These are phyloP conservation scores for Trichoderma pleuroti DNA, from an alignment of 2,329 filamentous ascomycete species.

Conservation along the genomic window DNA sequence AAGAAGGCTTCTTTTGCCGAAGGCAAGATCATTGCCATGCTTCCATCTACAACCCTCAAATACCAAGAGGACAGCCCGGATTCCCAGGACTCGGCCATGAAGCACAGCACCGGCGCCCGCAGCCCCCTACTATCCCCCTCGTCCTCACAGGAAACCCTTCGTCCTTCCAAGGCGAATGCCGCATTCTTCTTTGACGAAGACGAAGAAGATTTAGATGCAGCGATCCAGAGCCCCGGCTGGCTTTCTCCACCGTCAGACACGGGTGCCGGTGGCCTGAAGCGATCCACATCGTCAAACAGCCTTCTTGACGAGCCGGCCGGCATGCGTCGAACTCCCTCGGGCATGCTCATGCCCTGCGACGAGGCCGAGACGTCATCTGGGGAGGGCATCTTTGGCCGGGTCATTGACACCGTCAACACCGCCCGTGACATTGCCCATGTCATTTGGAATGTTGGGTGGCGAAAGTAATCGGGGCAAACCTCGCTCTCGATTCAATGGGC, in stretches of 20 bases:
- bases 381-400: conserved; percentile 68
- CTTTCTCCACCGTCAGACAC: conserved; percentile 27
- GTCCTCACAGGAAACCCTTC: conserved; percentile 77
- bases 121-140: conserved; percentile 63
- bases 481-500: not conserved
- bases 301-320: conserved; percentile 53
- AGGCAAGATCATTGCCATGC: conserved; percentile 81
- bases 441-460: conserved; percentile 69
- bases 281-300: conserved; percentile 47
- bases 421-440: conserved; percentile 68
- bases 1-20: conserved; percentile 50
- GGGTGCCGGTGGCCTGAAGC: conserved; percentile 37
- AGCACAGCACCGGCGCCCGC: conserved; percentile 50
- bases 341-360: conserved; percentile 88
- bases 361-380: conserved; percentile 62
- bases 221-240: conserved; percentile 31
- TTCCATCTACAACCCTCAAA: conserved; percentile 85
- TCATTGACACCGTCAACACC: conserved; percentile 77
- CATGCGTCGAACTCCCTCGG: conserved; percentile 75
- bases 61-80: conserved; percentile 76
- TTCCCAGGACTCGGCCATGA: conserved; percentile 57
- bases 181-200: conserved; percentile 62
- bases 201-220: conserved; percentile 48
- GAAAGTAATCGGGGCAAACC: conserved; percentile 40
- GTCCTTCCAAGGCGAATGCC: conserved; percentile 63